These are phyloP conservation scores for Trichocomaceae sp. DNA, from an alignment of 2,329 filamentous ascomycete genomes.

Conservation along the genomic window DNA sequence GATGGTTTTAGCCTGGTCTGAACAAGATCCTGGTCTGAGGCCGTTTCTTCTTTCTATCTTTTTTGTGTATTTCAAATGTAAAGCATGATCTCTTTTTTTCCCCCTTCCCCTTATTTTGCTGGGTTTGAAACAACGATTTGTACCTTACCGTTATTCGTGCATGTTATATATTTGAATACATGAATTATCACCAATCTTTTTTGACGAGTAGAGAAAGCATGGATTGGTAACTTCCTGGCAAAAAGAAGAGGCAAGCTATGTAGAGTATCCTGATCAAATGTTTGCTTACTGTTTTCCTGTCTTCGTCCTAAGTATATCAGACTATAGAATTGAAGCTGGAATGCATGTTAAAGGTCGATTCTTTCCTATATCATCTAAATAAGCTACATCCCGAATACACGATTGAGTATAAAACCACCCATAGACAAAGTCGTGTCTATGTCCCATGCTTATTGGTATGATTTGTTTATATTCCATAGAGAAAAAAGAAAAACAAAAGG, in stretches of 20 bases:
- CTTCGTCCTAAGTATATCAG: background rate
- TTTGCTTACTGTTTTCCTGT: background rate
- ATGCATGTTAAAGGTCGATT: no score
- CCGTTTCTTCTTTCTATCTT: background rate
- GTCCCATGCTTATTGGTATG: background rate
- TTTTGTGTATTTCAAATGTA: background rate
- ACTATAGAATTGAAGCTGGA: background rate
- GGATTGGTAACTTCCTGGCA: background rate
- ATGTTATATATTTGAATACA: background rate
- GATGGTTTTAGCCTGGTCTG: background rate
- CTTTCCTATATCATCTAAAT: no score
- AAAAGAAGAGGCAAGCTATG: background rate
- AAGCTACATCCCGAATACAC: no score
- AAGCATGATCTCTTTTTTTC: background rate
- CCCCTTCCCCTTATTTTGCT: background rate
- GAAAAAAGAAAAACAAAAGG: background rate
- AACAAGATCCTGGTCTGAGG: background rate
- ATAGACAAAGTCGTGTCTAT: background rate
- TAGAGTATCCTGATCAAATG: background rate
- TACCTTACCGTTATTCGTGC: background rate
- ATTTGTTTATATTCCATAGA: background rate
- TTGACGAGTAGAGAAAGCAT: background rate
- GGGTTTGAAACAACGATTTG: background rate
- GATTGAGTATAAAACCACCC: background rate
- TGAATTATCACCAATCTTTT: background rate